phyloP scores from a whole-genome alignment of 2,329 filamentous ascomycete species.

The Xylariaceae sp. region DNA sequence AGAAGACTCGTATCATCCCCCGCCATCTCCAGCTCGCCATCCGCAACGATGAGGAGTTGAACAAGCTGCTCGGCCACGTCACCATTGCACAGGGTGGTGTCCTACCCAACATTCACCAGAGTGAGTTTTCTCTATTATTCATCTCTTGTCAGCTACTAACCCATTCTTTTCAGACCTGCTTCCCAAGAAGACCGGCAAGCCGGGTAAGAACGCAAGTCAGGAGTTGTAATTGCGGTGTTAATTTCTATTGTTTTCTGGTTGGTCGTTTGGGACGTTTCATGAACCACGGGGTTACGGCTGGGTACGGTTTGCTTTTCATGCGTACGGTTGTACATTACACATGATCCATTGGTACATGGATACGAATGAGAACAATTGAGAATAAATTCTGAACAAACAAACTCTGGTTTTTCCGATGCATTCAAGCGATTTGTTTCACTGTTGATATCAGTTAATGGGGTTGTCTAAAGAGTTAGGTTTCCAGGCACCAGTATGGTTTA shows the following conservation, averaged over 20 bases:
- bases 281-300: constrained; percentile 81
- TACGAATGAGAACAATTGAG: constrained; percentile 65
- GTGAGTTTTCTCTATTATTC: constrained; percentile 63
- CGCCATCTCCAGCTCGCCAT: constrained; percentile 99
- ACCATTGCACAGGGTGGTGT: constrained; percentile 98
- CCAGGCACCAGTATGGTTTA: no score
- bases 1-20: constrained; percentile 99
- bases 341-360: constrained; percentile 72
- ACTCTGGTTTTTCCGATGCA: background rate
- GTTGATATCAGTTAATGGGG: no score
- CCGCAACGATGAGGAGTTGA: constrained; percentile 99
- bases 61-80: constrained; percentile 96
- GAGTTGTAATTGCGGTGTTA: constrained; percentile 74
- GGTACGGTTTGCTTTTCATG: constrained; percentile 70
- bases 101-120: constrained; percentile 95
- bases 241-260: constrained; percentile 68
- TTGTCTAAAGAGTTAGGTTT: no score
- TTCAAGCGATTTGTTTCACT: no score
- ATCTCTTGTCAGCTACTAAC: constrained; percentile 10
- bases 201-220: constrained; percentile 89
- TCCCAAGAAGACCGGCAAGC: constrained; percentile 98
- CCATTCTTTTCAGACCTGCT: constrained; percentile 75
- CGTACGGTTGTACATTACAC: constrained; percentile 70
- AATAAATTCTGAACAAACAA: constrained; percentile 48
- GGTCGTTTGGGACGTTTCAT: constrained; percentile 74